phyloP scores from a whole-genome alignment of 352 stramenopile species.

The Globisporangium ultimum region DNA sequence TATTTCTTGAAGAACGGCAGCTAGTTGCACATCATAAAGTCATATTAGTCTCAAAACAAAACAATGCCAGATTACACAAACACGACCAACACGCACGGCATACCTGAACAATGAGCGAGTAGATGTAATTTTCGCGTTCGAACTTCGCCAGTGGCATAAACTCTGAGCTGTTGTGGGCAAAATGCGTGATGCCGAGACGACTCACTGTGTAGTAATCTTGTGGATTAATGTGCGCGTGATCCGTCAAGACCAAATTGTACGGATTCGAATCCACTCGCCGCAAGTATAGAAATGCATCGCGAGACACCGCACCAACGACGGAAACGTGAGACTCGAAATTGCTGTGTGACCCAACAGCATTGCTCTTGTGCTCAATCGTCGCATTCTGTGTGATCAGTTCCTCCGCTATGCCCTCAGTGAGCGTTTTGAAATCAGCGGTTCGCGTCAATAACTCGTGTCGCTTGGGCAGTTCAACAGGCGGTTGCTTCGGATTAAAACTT shows the following conservation, averaged over 20 bases:
- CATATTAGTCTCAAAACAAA: background rate
- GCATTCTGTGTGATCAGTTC: constrained; percentile 21
- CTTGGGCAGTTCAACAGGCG: constrained; percentile 11
- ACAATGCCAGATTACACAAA: background rate
- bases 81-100: background rate
- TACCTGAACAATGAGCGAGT: constrained; percentile 75
- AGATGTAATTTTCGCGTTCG: constrained; percentile 91
- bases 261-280: constrained; percentile 67
- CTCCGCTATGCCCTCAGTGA: constrained; percentile 55
- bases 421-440: constrained; percentile 47
- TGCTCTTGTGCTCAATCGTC: constrained; percentile 3
- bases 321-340: background rate
- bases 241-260: constrained; percentile 68
- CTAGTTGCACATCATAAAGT: constrained; percentile 17
- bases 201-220: constrained; percentile 91
- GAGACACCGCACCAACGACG: constrained; percentile 14
- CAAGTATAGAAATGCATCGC: constrained; percentile 78
- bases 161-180: constrained; percentile 69
- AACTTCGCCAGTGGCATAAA: constrained; percentile 88
- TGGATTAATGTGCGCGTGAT: constrained; percentile 61
- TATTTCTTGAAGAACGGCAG: constrained; percentile 90
- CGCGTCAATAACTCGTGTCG: constrained; percentile 46
- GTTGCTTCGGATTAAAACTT: background rate
- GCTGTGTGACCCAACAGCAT: background rate
- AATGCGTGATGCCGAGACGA: constrained; percentile 87